Base-by-base conservation (phyloP, 345 rosid species). In the Citrus sp. region DNA sequence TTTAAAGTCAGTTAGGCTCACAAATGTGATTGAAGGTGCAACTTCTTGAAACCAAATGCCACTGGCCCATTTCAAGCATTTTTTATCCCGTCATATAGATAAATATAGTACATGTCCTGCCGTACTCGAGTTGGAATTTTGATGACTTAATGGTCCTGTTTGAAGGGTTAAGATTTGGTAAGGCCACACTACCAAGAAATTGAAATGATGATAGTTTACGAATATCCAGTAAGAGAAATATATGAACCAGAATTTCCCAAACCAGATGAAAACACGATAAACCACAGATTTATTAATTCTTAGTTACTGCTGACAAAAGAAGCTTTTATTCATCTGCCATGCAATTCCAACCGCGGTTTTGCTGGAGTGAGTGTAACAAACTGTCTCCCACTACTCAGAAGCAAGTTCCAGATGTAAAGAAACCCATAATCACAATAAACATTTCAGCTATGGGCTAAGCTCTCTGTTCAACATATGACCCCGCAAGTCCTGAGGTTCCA, bases 401-500 rank as follows among this genome's bases (percentile, higher is more conserved):
- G n/a, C 81, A 78, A 40, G 68, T 21, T 59, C 37, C 64, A 22
- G 71, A 63, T 28, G 42, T 13, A 30, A 54, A 4, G 60, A 58
- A 24, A n/a, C 64, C 66, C 63, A 32, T 61, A 25, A 46, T 32
- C 34, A 30, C 58, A 61, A 28, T 59, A 55, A 59, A 38, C 59
- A 9, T 71, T 70, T 54, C 42, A 65, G 65, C 56, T 42, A 21
- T 10, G 42, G 25, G 56, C 81, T 82, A 85, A 74, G 94, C 88
- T 82, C 97, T 90, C 70, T 91, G 94, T 79, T 96, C 98, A 77
- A 96, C 88, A 74, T 94, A 94, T 10, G 98, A 92, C 30, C 99
- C 97, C 46, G 97, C 88, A 78, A 96, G 91, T 73, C 98, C 98
- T 35, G 98, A 93, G 67, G 98, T 94, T 74, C 93, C 95, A 64